Evolutionary conservation across 805 yeast species (phyloP).

Genomic region (Wickerhamiella kurtzmanii): DNA sequence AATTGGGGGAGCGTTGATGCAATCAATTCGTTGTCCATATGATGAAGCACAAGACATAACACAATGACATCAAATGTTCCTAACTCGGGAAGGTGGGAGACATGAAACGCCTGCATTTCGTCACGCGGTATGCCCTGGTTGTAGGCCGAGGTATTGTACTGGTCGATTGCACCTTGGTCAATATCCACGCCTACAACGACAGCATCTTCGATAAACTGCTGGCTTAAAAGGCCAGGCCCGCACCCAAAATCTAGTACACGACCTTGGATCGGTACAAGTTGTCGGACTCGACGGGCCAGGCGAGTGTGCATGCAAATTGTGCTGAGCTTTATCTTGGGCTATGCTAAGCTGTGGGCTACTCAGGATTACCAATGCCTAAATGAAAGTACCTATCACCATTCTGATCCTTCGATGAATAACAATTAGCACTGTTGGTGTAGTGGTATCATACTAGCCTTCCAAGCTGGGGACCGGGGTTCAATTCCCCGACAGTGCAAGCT

Average conservation of each 20-base stretch:
- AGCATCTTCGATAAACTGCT: neutral
- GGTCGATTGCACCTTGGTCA: neutral
- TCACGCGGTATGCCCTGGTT: neutral
- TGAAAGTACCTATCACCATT: no score
- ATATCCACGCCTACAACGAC: conserved; percentile 1
- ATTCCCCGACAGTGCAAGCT: conserved; percentile 3
- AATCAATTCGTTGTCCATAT: neutral
- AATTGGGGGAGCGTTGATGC: neutral
- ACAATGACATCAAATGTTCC: neutral
- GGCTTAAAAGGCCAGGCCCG: conserved; percentile 1
- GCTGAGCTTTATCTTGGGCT: conserved; percentile 6
- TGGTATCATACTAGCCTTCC: neutral
- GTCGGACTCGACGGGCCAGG: neutral
- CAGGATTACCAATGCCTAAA: no score
- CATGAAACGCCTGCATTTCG: neutral
- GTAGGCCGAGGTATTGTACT: neutral
- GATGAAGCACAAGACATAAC: neutral
- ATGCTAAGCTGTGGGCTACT: neutral
- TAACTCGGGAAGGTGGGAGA: neutral
- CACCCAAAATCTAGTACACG: neutral
- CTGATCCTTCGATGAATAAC: neutral
- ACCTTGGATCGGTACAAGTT: neutral
- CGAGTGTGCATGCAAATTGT: conserved; percentile 15
- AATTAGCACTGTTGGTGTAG: neutral
- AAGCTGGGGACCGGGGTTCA: neutral